A percentile compares a stretch with the other conserved stretches of the same genome.
Evolutionary conservation across 768 basidiomycete genomes (phyloP).

Genomic region (Leccinum pellstonianum): DNA sequence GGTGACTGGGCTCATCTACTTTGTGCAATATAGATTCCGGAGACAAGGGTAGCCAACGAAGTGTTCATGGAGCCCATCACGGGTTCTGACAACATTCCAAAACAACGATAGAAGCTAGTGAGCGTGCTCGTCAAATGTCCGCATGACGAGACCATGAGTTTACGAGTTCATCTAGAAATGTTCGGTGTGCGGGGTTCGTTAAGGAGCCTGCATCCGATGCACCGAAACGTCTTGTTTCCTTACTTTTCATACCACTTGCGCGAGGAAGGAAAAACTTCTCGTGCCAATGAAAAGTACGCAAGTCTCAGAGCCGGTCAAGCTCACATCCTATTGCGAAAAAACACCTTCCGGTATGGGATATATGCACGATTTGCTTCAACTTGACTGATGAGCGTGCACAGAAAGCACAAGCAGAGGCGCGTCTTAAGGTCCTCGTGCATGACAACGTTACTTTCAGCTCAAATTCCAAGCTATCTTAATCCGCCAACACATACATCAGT

Average conservation of each 20-base stretch:
- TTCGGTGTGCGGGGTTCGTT: constrained; percentile 55
- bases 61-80: constrained; percentile 99
- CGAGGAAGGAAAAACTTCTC: constrained; percentile 78
- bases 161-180: constrained; percentile 46
- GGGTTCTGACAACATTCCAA: constrained; percentile 82
- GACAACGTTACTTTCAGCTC: constrained; percentile 40
- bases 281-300: constrained; percentile 84
- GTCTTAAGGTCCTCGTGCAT: constrained; percentile 54
- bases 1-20: constrained; percentile 96
- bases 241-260: constrained; percentile 95
- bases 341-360: constrained; percentile 75
- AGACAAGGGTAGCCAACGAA: constrained; percentile 88
- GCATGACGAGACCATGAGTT: constrained; percentile 4
- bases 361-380: neutral
- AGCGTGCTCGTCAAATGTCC: constrained; percentile 30
- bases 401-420: constrained; percentile 69
- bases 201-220: constrained; percentile 96
- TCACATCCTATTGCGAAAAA: constrained; percentile 84
- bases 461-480: constrained; percentile 58
- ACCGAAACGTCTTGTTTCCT: constrained; percentile 85
- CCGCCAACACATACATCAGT: constrained; percentile 86
- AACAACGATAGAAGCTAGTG: constrained; percentile 92
- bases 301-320: constrained; percentile 66
- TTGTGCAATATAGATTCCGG: constrained; percentile 97
- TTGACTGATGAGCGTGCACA: constrained; percentile 24